phyloP scores from a whole-genome alignment of 176 grass and related monocot species.

The Musa beccarii region DNA sequence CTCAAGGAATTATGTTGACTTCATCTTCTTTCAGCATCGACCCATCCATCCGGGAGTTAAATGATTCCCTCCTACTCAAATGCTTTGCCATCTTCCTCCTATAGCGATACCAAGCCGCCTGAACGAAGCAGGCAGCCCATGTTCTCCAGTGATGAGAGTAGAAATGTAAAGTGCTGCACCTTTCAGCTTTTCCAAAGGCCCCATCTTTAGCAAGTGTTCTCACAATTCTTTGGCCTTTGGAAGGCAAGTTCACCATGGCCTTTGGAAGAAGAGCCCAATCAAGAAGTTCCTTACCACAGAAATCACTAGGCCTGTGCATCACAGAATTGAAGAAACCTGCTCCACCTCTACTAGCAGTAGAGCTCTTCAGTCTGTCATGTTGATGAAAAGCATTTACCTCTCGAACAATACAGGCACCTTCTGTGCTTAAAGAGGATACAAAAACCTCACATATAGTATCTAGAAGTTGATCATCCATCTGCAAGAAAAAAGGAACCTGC shows the following conservation, averaged over 20 bases:
- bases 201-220: slow-evolving; percentile 8
- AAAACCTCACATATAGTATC: slow-evolving; percentile 8
- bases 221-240: slow-evolving; percentile 1
- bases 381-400: slow-evolving; percentile 18
- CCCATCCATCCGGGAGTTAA: background rate
- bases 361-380: slow-evolving; percentile 10
- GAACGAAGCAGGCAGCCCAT: slow-evolving; percentile 17
- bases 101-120: slow-evolving; percentile 6
- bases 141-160: slow-evolving; percentile 15
- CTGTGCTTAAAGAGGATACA: slow-evolving; percentile 4
- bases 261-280: slow-evolving; percentile 8
- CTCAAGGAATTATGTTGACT: background rate
- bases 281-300: slow-evolving; percentile 13
- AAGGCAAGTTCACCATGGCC: background rate
- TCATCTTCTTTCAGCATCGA: background rate
- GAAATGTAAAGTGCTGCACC: slow-evolving; percentile 7
- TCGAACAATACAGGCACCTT: slow-evolving; percentile 5
- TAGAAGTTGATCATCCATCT: slow-evolving; percentile 15
- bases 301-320: background rate
- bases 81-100: slow-evolving; percentile 8
- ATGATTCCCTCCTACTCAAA: background rate
- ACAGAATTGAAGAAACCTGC: slow-evolving; percentile 10
- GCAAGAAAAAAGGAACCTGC: slow-evolving; percentile 11
- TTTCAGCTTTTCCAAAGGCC: slow-evolving; percentile 9
- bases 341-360: background rate